phyloP scores from a whole-genome alignment of 2,329 filamentous ascomycete genomes.

The Furcasterigmium furcatum region DNA sequence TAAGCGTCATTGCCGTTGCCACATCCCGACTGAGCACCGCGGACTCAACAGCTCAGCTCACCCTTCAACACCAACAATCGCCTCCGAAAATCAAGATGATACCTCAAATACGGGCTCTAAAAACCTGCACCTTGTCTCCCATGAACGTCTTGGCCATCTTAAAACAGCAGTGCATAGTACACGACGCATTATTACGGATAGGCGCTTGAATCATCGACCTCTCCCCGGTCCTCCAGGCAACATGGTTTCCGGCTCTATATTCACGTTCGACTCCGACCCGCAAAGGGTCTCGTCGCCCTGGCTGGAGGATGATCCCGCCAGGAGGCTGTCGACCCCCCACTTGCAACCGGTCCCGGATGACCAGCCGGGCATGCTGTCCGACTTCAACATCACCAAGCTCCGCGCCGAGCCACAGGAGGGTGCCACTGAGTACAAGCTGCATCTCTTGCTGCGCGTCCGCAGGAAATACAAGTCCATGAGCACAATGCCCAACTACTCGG shows the following conservation, averaged over 20 bases:
- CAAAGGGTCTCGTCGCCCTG: conserved; percentile 89
- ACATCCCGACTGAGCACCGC: not conserved
- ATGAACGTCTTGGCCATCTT: not conserved
- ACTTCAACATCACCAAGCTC: conserved; percentile 70
- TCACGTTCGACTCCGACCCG: conserved; percentile 88
- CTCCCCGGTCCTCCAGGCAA: conserved; percentile 1
- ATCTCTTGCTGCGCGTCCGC: conserved; percentile 77
- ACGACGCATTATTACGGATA: not conserved
- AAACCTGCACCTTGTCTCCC: not conserved
- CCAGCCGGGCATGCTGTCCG: conserved; percentile 43
- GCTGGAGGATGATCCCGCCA: conserved; percentile 55
- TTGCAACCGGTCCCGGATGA: conserved; percentile 14
- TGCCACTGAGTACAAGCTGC: conserved; percentile 94
- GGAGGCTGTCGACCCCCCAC: conserved; percentile 24
- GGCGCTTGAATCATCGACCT: not conserved
- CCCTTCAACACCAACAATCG: no score
- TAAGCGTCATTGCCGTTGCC: not conserved
- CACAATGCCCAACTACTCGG: conserved; percentile 40
- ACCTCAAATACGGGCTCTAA: conserved; percentile 25
- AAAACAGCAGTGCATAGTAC: not conserved
- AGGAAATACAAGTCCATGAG: conserved; percentile 70
- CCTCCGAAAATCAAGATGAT: conserved; percentile 37
- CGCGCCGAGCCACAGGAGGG: conserved; percentile 91
- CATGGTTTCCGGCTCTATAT: conserved; percentile 95
- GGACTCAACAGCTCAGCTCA: not conserved